phyloP scores from a whole-genome alignment of 805 yeast species.

The Zygoascus tannicola region DNA sequence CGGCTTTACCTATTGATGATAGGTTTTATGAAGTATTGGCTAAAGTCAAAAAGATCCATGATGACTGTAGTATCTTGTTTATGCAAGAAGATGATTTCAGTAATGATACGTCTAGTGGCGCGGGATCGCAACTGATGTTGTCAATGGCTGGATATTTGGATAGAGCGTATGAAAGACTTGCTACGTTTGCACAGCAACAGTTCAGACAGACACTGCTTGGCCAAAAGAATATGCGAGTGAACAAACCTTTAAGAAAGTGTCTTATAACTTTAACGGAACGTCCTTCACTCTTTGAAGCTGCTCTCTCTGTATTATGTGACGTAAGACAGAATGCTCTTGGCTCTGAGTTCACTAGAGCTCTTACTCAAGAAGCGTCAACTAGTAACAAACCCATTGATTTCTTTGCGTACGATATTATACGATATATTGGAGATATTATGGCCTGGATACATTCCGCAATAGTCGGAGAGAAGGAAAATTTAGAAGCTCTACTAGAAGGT shows the following conservation, averaged over 20 bases:
- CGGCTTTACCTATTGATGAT: slow-evolving; percentile 30
- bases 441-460: slow-evolving; percentile 82
- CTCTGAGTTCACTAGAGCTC: slow-evolving; percentile 50
- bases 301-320: slow-evolving; percentile 55
- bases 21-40: slow-evolving; percentile 53
- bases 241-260: slow-evolving; percentile 16
- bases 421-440: slow-evolving; percentile 77
- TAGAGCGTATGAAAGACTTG: slow-evolving; percentile 46
- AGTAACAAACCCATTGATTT: slow-evolving; percentile 45
- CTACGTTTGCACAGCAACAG: slow-evolving; percentile 31
- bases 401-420: slow-evolving; percentile 67
- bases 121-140: slow-evolving; percentile 54
- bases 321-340: slow-evolving; percentile 54
- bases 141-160: slow-evolving; percentile 45
- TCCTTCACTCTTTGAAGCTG: slow-evolving; percentile 41
- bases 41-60: slow-evolving; percentile 55
- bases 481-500: slow-evolving; percentile 50
- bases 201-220: slow-evolving; percentile 14
- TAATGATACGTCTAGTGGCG: slow-evolving; percentile 26
- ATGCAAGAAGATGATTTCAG: slow-evolving; percentile 32
- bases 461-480: slow-evolving; percentile 77
- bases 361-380: slow-evolving; percentile 22
- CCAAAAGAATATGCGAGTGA: slow-evolving; percentile 14
- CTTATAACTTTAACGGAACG: slow-evolving; percentile 27
- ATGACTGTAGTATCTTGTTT: slow-evolving; percentile 59